phyloP scores from a whole-genome alignment of 805 yeast species.

The Candida tallmaniae region DNA sequence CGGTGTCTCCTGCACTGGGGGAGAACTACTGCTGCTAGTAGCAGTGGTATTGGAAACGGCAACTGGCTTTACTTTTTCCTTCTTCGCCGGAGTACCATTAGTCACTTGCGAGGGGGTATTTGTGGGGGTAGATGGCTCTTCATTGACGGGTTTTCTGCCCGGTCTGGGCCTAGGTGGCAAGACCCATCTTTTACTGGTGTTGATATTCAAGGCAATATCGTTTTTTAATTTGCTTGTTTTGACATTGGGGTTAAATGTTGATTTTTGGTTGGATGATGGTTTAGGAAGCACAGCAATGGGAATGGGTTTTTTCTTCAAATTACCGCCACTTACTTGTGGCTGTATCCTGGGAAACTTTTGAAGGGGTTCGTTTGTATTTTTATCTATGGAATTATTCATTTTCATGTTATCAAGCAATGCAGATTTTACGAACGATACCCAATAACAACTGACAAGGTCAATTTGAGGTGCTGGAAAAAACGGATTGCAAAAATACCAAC shows the following conservation, averaged over 20 bases:
- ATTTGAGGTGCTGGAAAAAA: too few species aligned
- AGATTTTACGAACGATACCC: too few species aligned
- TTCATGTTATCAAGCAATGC: not conserved
- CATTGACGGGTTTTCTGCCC: constrained; percentile 32
- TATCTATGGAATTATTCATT: constrained; percentile 5
- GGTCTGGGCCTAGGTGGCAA: constrained; percentile 62
- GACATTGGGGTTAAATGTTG: constrained; percentile 19
- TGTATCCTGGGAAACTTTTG: constrained; percentile 31
- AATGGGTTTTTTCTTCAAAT: constrained; percentile 19
- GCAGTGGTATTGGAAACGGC: not conserved
- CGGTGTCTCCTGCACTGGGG: constrained; percentile 3
- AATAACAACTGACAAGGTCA: too few species aligned
- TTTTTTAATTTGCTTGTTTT: constrained; percentile 13
- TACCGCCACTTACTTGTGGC: too few species aligned
- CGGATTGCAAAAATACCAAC: too few species aligned
- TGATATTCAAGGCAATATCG: constrained; percentile 24
- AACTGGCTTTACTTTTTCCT: not conserved
- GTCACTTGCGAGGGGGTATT: not conserved
- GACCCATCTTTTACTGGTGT: constrained; percentile 42
- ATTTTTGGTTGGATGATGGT: constrained; percentile 16
- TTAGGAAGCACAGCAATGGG: constrained; percentile 29
- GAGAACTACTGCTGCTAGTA: not conserved
- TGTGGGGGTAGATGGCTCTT: constrained; percentile 1
- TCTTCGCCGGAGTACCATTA: not conserved
- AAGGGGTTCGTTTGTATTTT: constrained; percentile 1